Evolutionary conservation across 2,329 filamentous ascomycete species (phyloP).

Genomic region (Coniochaeta sp.): DNA sequence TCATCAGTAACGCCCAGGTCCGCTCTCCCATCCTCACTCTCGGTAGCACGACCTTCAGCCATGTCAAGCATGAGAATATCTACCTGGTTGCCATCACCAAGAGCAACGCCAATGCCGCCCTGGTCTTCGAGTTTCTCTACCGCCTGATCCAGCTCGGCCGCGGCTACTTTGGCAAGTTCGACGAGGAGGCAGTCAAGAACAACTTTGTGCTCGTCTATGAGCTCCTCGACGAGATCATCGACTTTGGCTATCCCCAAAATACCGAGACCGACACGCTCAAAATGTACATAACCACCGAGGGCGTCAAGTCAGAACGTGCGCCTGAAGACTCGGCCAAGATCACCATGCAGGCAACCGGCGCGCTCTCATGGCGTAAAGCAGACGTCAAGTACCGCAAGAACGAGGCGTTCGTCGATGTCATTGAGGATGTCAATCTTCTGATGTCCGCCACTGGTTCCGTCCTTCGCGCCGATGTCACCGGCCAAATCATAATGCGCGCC

Average conservation of each 20-base stretch:
- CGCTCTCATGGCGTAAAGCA: slow-evolving; percentile 90
- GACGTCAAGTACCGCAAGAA: slow-evolving; percentile 99
- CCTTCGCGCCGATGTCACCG: slow-evolving; percentile 89
- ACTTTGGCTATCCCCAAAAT: slow-evolving; percentile 98
- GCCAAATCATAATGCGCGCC: slow-evolving; percentile 97
- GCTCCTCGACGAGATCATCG: slow-evolving; percentile 93
- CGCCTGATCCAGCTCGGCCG: slow-evolving; percentile 82
- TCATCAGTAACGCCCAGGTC: slow-evolving; percentile 97
- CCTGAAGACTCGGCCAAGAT: slow-evolving; percentile 95
- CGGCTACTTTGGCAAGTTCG: slow-evolving; percentile 97
- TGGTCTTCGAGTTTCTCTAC: slow-evolving; percentile 98
- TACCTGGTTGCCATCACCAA: slow-evolving; percentile 97
- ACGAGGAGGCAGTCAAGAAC: slow-evolving; percentile 99
- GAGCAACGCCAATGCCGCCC: slow-evolving; percentile 96
- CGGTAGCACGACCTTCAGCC: slow-evolving; percentile 96
- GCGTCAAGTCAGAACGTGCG: slow-evolving; percentile 82
- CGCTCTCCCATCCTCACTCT: slow-evolving; percentile 95
- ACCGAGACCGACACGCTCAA: slow-evolving; percentile 98
- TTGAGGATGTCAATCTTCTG: slow-evolving; percentile 96
- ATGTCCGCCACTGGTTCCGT: slow-evolving; percentile 98
- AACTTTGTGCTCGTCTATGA: slow-evolving; percentile 99
- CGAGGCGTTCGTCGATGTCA: slow-evolving; percentile 98
- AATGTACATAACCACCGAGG: slow-evolving; percentile 99
- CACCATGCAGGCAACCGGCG: slow-evolving; percentile 98
- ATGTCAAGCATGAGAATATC: slow-evolving; percentile 99